Evolutionary conservation across 352 stramenopile genomes (phyloP).

Genomic region (Pythium dissotocum): DNA sequence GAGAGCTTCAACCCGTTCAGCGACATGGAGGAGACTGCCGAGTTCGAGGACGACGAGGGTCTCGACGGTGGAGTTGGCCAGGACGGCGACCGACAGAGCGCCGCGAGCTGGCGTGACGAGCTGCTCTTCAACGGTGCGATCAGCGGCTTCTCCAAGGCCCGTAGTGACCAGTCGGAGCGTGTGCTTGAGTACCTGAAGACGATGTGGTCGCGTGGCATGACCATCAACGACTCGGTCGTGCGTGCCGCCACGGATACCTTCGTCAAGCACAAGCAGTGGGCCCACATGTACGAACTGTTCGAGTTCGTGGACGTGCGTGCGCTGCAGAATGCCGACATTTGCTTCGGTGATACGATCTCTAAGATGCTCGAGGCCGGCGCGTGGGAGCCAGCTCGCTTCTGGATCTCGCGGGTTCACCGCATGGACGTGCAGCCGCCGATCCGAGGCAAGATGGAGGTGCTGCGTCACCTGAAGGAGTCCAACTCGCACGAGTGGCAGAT

Average conservation of each 20-base stretch:
- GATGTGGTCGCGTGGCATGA: constrained; percentile 50
- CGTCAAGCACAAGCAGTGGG: constrained; percentile 65
- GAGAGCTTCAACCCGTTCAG: constrained; percentile 10
- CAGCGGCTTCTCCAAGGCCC: constrained; percentile 75
- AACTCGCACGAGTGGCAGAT: constrained; percentile 66
- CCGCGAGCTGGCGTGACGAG: constrained; percentile 39
- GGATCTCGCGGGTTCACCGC: constrained; percentile 51
- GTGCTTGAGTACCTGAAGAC: constrained; percentile 61
- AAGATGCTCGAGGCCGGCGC: constrained; percentile 68
- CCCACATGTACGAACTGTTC: constrained; percentile 45
- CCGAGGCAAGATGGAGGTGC: constrained; percentile 61
- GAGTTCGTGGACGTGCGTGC: constrained; percentile 47
- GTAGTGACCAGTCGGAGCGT: constrained; percentile 63
- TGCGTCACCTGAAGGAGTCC: constrained; percentile 38
- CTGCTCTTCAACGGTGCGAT: constrained; percentile 82
- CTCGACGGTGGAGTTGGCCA: neutral
- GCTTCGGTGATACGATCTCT: constrained; percentile 73
- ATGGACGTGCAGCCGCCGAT: constrained; percentile 58
- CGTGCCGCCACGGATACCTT: constrained; percentile 74
- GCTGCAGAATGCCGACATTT: constrained; percentile 59
- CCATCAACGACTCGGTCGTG: constrained; percentile 76
- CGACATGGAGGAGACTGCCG: constrained; percentile 24
- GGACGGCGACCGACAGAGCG: constrained; percentile 18
- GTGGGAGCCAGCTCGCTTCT: constrained; percentile 56
- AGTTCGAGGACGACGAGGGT: constrained; percentile 27